Evolutionary conservation across 495 filamentous ascomycete genomes (phyloP).

Genomic region (Penicillium pulvis): DNA sequence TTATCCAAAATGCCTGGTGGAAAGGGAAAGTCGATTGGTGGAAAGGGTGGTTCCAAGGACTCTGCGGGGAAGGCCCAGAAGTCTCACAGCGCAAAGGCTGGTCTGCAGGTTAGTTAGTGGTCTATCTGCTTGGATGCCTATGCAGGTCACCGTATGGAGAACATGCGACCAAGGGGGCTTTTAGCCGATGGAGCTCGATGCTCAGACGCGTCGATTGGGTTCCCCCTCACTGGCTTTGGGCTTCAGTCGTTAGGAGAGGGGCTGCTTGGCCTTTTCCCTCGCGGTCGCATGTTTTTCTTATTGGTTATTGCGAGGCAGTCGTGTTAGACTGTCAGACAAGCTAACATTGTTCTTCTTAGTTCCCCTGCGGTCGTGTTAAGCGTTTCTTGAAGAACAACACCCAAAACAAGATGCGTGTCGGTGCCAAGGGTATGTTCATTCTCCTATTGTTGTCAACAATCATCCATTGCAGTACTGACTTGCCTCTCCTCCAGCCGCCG

Average conservation of each 20-base stretch:
- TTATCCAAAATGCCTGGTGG: constrained; percentile 71
- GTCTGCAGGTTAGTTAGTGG: constrained; percentile 82
- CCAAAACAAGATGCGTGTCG: constrained; percentile 99
- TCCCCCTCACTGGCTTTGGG: constrained; percentile 16
- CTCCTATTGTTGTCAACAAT: background rate
- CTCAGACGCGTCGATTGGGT: constrained; percentile 27
- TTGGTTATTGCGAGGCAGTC: background rate
- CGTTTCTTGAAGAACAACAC: constrained; percentile 99
- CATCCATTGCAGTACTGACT: constrained; percentile 7
- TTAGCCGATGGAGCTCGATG: constrained; percentile 11
- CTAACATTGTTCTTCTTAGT: constrained; percentile 56
- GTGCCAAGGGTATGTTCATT: constrained; percentile 72
- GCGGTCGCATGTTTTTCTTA: constrained; percentile 19
- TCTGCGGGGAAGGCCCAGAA: constrained; percentile 85
- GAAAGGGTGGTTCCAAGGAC: constrained; percentile 84
- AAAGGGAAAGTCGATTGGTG: constrained; percentile 93
- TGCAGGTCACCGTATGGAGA: constrained; percentile 6
- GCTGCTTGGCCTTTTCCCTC: background rate
- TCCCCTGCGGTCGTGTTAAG: constrained; percentile 99
- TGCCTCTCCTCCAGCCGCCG: constrained; percentile 62
- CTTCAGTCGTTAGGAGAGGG: background rate
- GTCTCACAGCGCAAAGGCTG: constrained; percentile 97
- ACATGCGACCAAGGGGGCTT: constrained; percentile 14
- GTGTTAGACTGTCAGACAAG: background rate
- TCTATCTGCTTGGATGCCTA: constrained; percentile 6